These are phyloP conservation scores for Xylariales sp. DNA, from an alignment of 2,329 filamentous ascomycete genomes.

Conservation along the genomic window DNA sequence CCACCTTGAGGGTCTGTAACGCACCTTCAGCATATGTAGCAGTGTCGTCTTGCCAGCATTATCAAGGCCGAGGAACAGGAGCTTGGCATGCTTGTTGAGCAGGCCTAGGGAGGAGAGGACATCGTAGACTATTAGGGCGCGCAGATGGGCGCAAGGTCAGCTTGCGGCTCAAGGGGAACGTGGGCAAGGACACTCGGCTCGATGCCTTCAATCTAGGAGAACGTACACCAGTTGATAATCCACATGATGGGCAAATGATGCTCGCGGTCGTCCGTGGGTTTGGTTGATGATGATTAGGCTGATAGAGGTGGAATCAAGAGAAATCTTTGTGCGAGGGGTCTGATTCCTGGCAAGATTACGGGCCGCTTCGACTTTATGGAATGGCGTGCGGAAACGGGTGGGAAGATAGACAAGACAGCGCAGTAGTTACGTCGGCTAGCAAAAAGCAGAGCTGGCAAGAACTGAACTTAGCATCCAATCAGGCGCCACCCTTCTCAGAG, in stretches of 20 bases:
- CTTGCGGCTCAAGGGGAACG: slow-evolving; percentile 7
- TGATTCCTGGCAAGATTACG: too few relatives aligned
- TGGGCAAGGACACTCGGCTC: slow-evolving; percentile 4
- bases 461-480: not conserved
- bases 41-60: slow-evolving; percentile 94
- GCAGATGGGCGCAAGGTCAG: slow-evolving; percentile 14
- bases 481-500: too few relatives aligned
- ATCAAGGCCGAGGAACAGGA: slow-evolving; percentile 88
- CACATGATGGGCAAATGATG: slow-evolving; percentile 59
- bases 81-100: slow-evolving; percentile 93
- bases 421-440: not conserved
- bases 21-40: slow-evolving; percentile 91
- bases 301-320: too few relatives aligned
- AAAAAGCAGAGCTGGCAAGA: slow-evolving; percentile 2
- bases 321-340: too few relatives aligned
- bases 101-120: slow-evolving; percentile 81
- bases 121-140: slow-evolving; percentile 72
- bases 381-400: too few relatives aligned
- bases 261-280: not conserved
- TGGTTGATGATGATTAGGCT: not conserved
- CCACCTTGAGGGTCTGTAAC: slow-evolving; percentile 21
- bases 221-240: slow-evolving; percentile 94
- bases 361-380: not conserved
- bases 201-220: too few relatives aligned
- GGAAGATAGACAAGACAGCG: not conserved